Evolutionary conservation across 2,329 filamentous ascomycete species (phyloP).

Genomic region (Cercospora beticola): DNA sequence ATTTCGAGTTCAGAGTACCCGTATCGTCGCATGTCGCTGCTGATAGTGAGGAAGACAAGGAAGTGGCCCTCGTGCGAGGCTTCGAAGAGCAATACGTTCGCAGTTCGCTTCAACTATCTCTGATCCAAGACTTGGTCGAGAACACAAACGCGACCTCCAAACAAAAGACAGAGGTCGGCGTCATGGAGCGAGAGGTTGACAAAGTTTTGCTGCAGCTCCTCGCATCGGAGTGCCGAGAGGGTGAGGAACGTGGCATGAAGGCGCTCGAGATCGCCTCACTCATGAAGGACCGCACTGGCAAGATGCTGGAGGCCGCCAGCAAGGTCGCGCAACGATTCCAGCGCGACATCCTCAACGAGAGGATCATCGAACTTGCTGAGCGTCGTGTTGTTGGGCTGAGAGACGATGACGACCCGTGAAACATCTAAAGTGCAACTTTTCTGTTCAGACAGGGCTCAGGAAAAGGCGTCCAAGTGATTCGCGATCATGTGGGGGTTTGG

Average conservation of each 20-base stretch:
- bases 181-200: slow-evolving; percentile 80
- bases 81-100: slow-evolving; percentile 84
- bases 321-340: slow-evolving; percentile 89
- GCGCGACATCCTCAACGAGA: slow-evolving; percentile 74
- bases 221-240: slow-evolving; percentile 84
- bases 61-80: slow-evolving; percentile 50
- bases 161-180: slow-evolving; percentile 66
- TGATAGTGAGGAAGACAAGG: slow-evolving; percentile 43
- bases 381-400: slow-evolving; percentile 61
- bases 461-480: not conserved
- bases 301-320: slow-evolving; percentile 86
- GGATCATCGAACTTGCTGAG: slow-evolving; percentile 86
- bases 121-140: slow-evolving; percentile 72
- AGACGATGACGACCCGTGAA: slow-evolving; percentile 50
- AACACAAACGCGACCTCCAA: slow-evolving; percentile 63
- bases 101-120: slow-evolving; percentile 66
- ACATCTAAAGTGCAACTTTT: not conserved
- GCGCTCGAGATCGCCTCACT: slow-evolving; percentile 86
- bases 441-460: not conserved
- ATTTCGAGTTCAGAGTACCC: slow-evolving; percentile 90
- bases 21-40: slow-evolving; percentile 57
- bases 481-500: not conserved
- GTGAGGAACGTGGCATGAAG: slow-evolving; percentile 91
- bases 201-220: slow-evolving; percentile 87
- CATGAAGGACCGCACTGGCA: slow-evolving; percentile 79